These are phyloP conservation scores for Dothiorella sarmentorum DNA, from an alignment of 2,329 filamentous ascomycete genomes.

Conservation along the genomic window DNA sequence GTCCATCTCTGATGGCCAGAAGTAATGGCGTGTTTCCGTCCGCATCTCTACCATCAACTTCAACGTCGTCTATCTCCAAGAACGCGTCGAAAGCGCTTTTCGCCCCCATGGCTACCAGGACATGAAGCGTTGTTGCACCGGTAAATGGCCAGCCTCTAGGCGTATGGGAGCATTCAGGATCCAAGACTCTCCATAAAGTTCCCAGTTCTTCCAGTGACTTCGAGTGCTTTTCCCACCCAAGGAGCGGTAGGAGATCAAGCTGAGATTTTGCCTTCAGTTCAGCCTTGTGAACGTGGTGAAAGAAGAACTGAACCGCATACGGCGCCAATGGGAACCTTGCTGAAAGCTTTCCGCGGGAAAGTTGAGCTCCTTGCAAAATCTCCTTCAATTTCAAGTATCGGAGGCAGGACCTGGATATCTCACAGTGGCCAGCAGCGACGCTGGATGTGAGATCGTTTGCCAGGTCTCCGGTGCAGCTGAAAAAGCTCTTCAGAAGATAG, in stretches of 20 bases:
- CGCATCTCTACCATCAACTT: not conserved
- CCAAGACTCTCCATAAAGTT: not conserved
- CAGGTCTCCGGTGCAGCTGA: not conserved
- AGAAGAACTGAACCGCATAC: not conserved
- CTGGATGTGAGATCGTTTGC: not conserved
- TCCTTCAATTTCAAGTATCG: not conserved
- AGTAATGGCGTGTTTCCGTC: not conserved
- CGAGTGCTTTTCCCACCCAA: not conserved
- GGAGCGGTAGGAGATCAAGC: not conserved
- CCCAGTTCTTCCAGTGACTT: not conserved
- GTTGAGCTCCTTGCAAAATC: not conserved
- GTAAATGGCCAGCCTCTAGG: not conserved
- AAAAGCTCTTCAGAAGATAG: constrained; percentile 17
- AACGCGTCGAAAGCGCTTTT: not conserved
- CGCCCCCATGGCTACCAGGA: not conserved
- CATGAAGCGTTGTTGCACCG: not conserved
- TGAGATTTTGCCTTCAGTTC: not conserved
- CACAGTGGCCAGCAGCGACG: not conserved
- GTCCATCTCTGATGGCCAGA: not conserved
- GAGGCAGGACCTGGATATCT: not conserved
- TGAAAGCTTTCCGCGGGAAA: not conserved
- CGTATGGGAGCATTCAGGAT: not conserved
- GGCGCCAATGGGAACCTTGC: not conserved
- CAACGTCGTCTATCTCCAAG: not conserved
- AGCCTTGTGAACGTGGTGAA: not conserved